Base-by-base conservation (phyloP, 2,329 filamentous ascomycete genomes). In the Penicillium sp. region DNA sequence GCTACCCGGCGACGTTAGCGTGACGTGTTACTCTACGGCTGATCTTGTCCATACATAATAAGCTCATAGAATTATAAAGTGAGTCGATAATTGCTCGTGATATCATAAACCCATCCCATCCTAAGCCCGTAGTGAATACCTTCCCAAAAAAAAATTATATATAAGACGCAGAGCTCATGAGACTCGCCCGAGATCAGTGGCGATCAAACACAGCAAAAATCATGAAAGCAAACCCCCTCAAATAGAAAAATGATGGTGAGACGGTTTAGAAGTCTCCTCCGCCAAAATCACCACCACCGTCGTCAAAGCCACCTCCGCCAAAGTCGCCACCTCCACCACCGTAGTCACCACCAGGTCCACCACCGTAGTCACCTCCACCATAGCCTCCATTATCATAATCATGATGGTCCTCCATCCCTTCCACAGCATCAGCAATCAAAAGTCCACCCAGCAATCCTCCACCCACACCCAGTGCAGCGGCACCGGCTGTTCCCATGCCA, bases 371-470 rank as follows among this genome's bases (percentile, higher is more conserved):
- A 33, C 48, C 45, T 8, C 43, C 31, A 47, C 31, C 46, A 46
- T 63, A 42, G 3, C 43, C 31, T 42, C 43, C 53, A 50, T 63
- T 61, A 59, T 68, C 61, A 63, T 80, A 79, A 23, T 66, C 53
- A 50, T 82, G 65, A 64, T 86, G 88, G 29, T 84, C 83, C 5
- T 85, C 79, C 58, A 88, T 76, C 63, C 90, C 84, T 55, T 89
- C 77, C 50, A 93, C 80, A 1, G 88, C 87, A 68, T 89, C 81
- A 2, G 82, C 88, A 31, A 96, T 75, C 67, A 96, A 61, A 60
- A 86, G 84, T 54, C 92, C 92, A 65, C 92, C 93, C 1, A 96
- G 67, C 70, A 96, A 69, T 73, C 92, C 92, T 62, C 89, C 92
- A 64, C 92, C 92, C 4, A 91, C 74, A 77, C 92, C 92, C 44